Base-by-base conservation (phyloP, 192 early-diverging fungal species). In the Martensiomyces pterosporus region DNA sequence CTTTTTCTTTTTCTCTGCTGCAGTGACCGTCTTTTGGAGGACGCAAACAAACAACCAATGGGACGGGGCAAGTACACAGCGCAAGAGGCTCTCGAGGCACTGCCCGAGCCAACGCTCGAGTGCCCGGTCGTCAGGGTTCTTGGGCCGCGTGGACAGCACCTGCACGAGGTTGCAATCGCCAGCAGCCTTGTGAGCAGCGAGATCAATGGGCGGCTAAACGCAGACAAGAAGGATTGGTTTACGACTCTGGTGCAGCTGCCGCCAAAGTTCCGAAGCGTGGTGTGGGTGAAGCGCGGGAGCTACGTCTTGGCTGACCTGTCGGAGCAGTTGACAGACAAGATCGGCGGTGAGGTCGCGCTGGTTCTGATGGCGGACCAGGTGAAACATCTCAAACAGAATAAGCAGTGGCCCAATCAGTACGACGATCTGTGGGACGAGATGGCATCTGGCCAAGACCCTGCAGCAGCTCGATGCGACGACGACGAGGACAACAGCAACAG, bases 241-340 rank as follows among this genome's bases (percentile, higher is more conserved):
- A 77, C 75, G 10, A 79, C 78, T 16, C 75, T 92, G 24, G 87
- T 79, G 27, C 80, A 76, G 41, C 57, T 92, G 41, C 89, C 87
- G 13, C 84, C 86, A 24, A 82, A 78, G 58, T 92, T 83, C 72
- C 82, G 87, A 38, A 90, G 81, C 55, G 58, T 86, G 10, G 78
- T 92, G 40, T 92, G 90, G 89, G 85, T 92, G 24, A 88, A 87
- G 64, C 68, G 85, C 66, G 88, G 89, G 79, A 67, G 50, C 44
- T 75, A 59, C 29, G 48, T 64, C 19, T 79, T 92, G 35, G 80
- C 82, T 24, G 73, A 85, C 37, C 80, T 82, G 18, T 57, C 62
- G 6, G 76, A 70, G 24, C 75, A 67, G 46, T 72, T 80, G 21
- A 71, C 76, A 2, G 80, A 82, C 44, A 92, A 92, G 64, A 76